Evolutionary conservation across 768 basidiomycete species (phyloP).

Genomic region (Agrocybe chaxingu): DNA sequence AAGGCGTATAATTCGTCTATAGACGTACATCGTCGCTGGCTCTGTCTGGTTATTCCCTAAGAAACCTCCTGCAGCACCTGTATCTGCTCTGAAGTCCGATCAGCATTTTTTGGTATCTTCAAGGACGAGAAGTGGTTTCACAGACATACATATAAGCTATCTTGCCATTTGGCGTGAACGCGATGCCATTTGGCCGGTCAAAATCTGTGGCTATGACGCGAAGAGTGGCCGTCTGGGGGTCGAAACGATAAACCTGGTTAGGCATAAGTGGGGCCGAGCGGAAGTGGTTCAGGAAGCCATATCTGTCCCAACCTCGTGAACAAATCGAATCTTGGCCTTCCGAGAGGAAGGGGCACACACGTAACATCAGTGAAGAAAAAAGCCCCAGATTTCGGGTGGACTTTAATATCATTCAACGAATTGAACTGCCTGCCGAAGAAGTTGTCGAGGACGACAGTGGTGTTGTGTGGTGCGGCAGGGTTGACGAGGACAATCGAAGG

Average conservation of each 20-base stretch:
- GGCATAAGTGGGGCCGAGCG: conserved; percentile 64
- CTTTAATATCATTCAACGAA: conserved; percentile 76
- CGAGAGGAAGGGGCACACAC: conserved; percentile 33
- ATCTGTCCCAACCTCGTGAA: conserved; percentile 32
- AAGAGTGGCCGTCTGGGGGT: conserved; percentile 60
- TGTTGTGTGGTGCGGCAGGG: conserved; percentile 59
- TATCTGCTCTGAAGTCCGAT: conserved; percentile 41
- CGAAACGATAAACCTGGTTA: conserved; percentile 76
- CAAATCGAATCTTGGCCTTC: background rate
- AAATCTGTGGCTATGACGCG: conserved; percentile 79
- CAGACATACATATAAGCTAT: conserved; percentile 57
- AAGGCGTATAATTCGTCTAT: background rate
- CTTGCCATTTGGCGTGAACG: conserved; percentile 63
- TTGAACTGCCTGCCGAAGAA: conserved; percentile 80
- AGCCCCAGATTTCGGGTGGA: conserved; percentile 60
- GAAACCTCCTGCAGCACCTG: conserved; percentile 43
- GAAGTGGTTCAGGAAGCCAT: conserved; percentile 65
- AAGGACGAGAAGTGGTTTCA: background rate
- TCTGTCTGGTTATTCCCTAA: conserved; percentile 50
- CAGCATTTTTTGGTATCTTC: background rate
- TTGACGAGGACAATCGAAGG: conserved; percentile 65
- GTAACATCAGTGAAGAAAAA: conserved; percentile 74
- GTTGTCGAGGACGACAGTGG: conserved; percentile 72
- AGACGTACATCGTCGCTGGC: conserved; percentile 65
- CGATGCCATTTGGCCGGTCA: conserved; percentile 69